These are phyloP conservation scores for Macrocybe sp. DNA, from an alignment of 1,284 basidiomycete genomes.

Conservation along the genomic window DNA sequence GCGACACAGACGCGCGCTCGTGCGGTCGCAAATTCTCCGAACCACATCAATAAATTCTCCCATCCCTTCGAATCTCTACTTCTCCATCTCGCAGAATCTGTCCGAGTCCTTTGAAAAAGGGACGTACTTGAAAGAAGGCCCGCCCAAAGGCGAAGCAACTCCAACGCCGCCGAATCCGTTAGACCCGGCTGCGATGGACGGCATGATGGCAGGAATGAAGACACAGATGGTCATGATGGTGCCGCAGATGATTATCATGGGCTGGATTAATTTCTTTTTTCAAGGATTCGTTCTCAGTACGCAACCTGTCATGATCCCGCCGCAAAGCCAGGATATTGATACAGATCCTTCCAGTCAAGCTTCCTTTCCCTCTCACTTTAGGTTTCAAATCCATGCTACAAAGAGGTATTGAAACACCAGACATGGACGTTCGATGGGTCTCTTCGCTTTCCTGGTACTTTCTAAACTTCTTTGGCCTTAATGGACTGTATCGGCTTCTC, in stretches of 20 bases:
- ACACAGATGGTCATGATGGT: conserved; percentile 99
- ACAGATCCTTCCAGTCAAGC: conserved; percentile 60
- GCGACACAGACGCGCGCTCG: conserved; percentile 69
- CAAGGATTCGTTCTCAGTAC: conserved; percentile 95
- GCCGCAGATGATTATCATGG: conserved; percentile 98
- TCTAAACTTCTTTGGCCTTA: conserved; percentile 96
- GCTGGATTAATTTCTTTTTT: conserved; percentile 99
- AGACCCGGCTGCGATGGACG: conserved; percentile 93
- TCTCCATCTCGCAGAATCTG: conserved; percentile 69
- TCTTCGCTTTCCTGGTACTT: conserved; percentile 99
- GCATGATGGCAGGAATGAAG: conserved; percentile 99
- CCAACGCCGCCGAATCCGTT: conserved; percentile 67
- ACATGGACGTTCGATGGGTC: conserved; percentile 99
- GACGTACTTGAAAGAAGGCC: conserved; percentile 81
- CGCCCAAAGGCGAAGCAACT: conserved; percentile 59
- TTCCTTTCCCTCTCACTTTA: conserved; percentile 95
- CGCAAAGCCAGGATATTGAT: conserved; percentile 2
- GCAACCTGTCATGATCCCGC: conserved; percentile 28
- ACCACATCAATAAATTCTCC: conserved; percentile 77
- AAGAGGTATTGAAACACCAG: conserved; percentile 90
- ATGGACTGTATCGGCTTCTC: conserved; percentile 91
- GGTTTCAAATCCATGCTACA: conserved; percentile 99
- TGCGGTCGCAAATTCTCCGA: conserved; percentile 80
- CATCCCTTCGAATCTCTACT: conserved; percentile 71
- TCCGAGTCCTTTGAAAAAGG: conserved; percentile 70